phyloP scores from a whole-genome alignment of 768 basidiomycete genomes.

The Amanita thiersii region DNA sequence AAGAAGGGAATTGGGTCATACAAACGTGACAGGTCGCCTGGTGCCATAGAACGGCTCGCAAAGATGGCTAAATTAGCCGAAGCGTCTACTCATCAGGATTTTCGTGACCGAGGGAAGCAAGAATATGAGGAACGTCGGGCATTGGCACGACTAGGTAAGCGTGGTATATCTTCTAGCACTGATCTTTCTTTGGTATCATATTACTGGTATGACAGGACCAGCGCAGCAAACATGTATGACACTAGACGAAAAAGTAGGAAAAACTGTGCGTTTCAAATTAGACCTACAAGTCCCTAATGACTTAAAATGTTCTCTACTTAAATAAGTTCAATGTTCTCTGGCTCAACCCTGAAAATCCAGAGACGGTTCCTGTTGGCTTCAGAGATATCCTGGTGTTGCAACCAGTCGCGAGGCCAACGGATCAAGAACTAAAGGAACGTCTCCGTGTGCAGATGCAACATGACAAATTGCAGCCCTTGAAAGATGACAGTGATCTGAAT shows the following conservation, averaged over 20 bases:
- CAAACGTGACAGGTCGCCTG: conserved; percentile 64
- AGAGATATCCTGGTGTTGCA: conserved; percentile 45
- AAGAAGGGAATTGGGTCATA: conserved; percentile 69
- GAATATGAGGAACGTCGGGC: conserved; percentile 75
- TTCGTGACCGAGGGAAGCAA: conserved; percentile 60
- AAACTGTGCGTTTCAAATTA: conserved; percentile 40
- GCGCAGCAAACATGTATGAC: conserved; percentile 69
- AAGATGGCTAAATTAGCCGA: conserved; percentile 78
- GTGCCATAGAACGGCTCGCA: conserved; percentile 51
- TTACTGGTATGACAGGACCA: conserved; percentile 24
- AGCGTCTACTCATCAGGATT: conserved; percentile 43
- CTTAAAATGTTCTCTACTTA: conserved; percentile 5
- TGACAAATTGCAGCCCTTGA: conserved; percentile 57
- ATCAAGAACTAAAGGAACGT: conserved; percentile 35
- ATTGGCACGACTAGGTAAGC: conserved; percentile 53
- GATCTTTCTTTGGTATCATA: conserved; percentile 5
- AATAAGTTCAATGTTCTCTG: conserved; percentile 75
- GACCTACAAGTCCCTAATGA: not conserved
- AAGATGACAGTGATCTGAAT: conserved; percentile 26
- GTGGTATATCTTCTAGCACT: not conserved
- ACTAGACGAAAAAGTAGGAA: conserved; percentile 68
- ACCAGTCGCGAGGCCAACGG: conserved; percentile 18
- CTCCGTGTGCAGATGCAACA: conserved; percentile 67
- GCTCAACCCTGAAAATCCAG: conserved; percentile 58
- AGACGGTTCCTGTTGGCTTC: conserved; percentile 61